phyloP scores from a whole-genome alignment of 2,329 filamentous ascomycete species.

The Aspergillus fijiensis region DNA sequence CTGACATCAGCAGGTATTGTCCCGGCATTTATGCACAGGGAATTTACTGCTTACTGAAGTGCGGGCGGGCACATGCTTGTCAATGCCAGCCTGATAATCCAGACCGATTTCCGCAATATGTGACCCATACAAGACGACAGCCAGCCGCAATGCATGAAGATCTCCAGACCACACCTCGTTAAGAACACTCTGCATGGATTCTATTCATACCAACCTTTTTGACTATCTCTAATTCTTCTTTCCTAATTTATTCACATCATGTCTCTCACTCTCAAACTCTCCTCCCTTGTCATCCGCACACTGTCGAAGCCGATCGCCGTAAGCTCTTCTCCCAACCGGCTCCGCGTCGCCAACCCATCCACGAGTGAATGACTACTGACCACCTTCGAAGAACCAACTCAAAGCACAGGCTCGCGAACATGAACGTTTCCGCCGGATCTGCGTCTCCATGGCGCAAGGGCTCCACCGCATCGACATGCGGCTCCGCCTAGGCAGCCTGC shows the following conservation, averaged over 20 bases:
- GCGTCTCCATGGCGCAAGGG: slow-evolving; percentile 62
- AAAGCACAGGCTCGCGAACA: slow-evolving; percentile 68
- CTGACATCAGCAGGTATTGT: slow-evolving; percentile 25
- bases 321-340: slow-evolving; percentile 20
- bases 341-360: slow-evolving; percentile 2
- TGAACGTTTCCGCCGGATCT: slow-evolving; percentile 62
- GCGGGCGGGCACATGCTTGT: slow-evolving; percentile 7
- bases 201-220: not conserved
- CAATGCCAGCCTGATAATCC: slow-evolving; percentile 19
- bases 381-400: slow-evolving; percentile 59
- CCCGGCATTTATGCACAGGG: slow-evolving; percentile 6
- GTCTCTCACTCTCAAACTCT: slow-evolving; percentile 66
- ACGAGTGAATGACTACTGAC: slow-evolving; percentile 21
- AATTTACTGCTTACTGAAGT: too few species aligned
- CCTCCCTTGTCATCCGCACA: slow-evolving; percentile 63
- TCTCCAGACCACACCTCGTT: not conserved
- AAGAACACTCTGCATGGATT: slow-evolving; percentile 1
- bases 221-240: not conserved
- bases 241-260: slow-evolving; percentile 37
- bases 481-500: slow-evolving; percentile 63
- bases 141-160: not conserved
- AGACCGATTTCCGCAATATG: slow-evolving; percentile 1
- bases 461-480: slow-evolving; percentile 68
- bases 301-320: slow-evolving; percentile 68
- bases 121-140: too few species aligned